Base-by-base conservation (phyloP, 305 asterid genomes). In the Ajuga reptans region DNA sequence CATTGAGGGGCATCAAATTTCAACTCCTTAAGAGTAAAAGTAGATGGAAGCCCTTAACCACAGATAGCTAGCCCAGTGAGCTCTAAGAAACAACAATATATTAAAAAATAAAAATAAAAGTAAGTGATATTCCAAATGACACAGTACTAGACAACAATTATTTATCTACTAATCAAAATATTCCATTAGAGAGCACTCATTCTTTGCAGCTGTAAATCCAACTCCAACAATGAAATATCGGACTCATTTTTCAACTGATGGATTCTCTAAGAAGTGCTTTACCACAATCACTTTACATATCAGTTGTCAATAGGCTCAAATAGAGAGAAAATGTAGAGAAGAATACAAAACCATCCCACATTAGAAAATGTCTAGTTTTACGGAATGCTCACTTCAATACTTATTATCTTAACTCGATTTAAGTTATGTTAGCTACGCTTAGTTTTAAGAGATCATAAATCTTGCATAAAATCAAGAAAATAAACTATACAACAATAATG, bases 21-120 rank as follows among this genome's bases (percentile, higher is more conserved):
- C 43, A 69, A 46, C 61, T 24, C 33, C 64, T 54, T 17, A 15
- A 58, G 6, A 1, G 43, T 10, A 49, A 18, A 65, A 5, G n/a
- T 7, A 46, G 61, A 39, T 46, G 68, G 43, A 60, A 54, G 27
- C 21, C 64, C 49, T 36, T 15, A 77, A 31, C 33, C n/a, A 37
- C 45, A 45, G 58, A 55, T 9, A 68, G 31, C 55, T 42, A 63
- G 39, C 50, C 33, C 43, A 17, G 12, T 15, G 42, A 69, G 51
- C 61, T 27, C 0, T 7, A 69, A 69, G n/a, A 75, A 56, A 61
- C 54, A 69, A 11, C 31, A 39, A 16, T 36, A 76, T 65, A 14
- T 46, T 21, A 21, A 53, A 24, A 14, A 11, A 27, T 7, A 49
- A 27, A n/a, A 10, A 2, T 14, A 33, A 1, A n/a, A n/a, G n/a